Evolutionary conservation across 495 filamentous ascomycete species (phyloP).

Genomic region (Xylaria bambusicola): DNA sequence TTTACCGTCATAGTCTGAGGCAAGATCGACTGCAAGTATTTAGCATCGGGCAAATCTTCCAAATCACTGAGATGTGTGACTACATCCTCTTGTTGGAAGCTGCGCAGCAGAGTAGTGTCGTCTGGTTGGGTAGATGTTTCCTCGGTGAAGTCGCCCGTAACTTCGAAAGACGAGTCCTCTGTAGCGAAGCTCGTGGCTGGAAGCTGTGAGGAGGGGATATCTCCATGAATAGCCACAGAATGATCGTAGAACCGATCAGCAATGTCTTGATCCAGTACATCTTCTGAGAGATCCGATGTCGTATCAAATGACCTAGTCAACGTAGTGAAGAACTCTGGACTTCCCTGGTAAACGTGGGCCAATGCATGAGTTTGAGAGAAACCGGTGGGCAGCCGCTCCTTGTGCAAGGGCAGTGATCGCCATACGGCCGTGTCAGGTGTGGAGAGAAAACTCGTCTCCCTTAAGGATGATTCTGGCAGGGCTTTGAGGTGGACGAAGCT

Average conservation of each 20-base stretch:
- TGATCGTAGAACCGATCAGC: constrained; percentile 69
- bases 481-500: constrained; percentile 42
- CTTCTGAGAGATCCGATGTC: constrained; percentile 24
- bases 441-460: constrained; percentile 25
- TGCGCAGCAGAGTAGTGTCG: not conserved
- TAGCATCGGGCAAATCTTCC: constrained; percentile 66
- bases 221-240: constrained; percentile 66
- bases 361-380: constrained; percentile 51
- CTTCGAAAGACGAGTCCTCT: constrained; percentile 27
- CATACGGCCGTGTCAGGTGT: constrained; percentile 39
- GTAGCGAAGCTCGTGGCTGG: constrained; percentile 26
- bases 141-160: constrained; percentile 26
- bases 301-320: constrained; percentile 40
- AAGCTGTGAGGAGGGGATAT: constrained; percentile 54
- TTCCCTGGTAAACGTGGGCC: constrained; percentile 25
- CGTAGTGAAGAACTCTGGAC: constrained; percentile 54
- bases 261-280: constrained; percentile 27
- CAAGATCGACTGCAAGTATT: constrained; percentile 65
- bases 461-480: not conserved
- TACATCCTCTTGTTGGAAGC: not conserved
- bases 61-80: constrained; percentile 61
- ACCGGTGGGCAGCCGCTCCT: constrained; percentile 39
- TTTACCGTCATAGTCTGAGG: constrained; percentile 82
- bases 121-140: constrained; percentile 9
- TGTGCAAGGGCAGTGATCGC: constrained; percentile 49